Evolutionary conservation across 2,329 filamentous ascomycete genomes (phyloP), one percentile per base, ranked within the genome.

Genomic region (Talaromyces funiculosus): DNA sequence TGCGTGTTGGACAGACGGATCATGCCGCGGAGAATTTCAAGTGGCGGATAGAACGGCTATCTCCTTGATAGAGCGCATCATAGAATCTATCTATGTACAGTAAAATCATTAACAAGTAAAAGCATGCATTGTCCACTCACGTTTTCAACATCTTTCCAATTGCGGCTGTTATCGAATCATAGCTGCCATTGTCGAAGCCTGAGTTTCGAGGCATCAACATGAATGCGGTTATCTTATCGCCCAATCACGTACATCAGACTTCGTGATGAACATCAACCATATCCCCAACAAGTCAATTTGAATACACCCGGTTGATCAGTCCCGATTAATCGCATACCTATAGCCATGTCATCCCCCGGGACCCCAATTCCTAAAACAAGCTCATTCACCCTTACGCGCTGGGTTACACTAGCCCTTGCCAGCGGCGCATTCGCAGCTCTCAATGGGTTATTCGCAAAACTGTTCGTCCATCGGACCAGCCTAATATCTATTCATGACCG

Each of bases 391-490:
- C 42, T 59, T 12, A 62, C 61, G n/a, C 51, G 53, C 49, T 81
- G 79, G 79, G 77, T 87, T 49, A 67, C 83, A 63, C 78, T 86
- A 60, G 84, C 85, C 51, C 73, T 86, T 37, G 78, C 82, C n/a
- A 84, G 82, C 65, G 85, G 85, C 60, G 78, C 80, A 42, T 87
- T 84, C 69, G 85, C 85, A 18, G 84, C 85, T 10, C 77, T 85
- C 67, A 87, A 87, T 65, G 85, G 85, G 55, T 80, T 86, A n/a
- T 87, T 87, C 70, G 85, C 85, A 10, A 87, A 87, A 72, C 77
- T 87, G 82, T 85, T 76, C 42, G 73, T 68, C 42, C 20, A 10
- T n/a, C 22, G 14, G 1, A 22, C 35, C 14, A 22, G 3, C 7
- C 29, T 33, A 8, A 14, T 16, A 1, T 18, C 16, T 42, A 24